phyloP scores from a whole-genome alignment of 768 basidiomycete genomes.

The Cyathus striatus region DNA sequence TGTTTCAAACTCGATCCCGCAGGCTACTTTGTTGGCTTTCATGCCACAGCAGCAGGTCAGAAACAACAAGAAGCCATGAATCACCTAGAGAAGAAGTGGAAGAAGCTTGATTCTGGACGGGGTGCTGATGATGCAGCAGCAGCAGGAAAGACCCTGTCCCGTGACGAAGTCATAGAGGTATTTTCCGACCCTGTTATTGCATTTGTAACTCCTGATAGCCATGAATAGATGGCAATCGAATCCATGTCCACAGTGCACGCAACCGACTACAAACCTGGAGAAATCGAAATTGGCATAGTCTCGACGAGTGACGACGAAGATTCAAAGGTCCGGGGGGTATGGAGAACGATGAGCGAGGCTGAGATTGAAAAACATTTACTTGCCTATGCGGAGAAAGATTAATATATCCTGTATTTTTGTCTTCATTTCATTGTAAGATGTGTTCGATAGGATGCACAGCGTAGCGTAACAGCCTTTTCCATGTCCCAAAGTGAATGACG shows the following conservation, averaged over 20 bases:
- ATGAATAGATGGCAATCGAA: slow-evolving; percentile 81
- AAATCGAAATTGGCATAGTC: slow-evolving; percentile 94
- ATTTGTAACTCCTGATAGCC: background rate
- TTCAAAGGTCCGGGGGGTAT: slow-evolving; percentile 64
- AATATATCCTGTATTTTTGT: too few relatives aligned
- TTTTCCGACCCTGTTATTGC: slow-evolving; percentile 12
- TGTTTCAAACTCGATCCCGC: slow-evolving; percentile 98
- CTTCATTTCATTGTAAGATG: too few relatives aligned
- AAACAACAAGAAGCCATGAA: slow-evolving; percentile 99
- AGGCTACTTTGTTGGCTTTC: slow-evolving; percentile 97
- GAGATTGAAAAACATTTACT: slow-evolving; percentile 79
- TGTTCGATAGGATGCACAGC: too few relatives aligned
- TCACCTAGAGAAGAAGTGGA: slow-evolving; percentile 98
- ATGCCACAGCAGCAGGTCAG: slow-evolving; percentile 92
- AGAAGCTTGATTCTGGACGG: slow-evolving; percentile 76
- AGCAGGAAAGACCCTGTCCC: slow-evolving; percentile 68
- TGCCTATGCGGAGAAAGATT: slow-evolving; percentile 90
- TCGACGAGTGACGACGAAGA: slow-evolving; percentile 72
- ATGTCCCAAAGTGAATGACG: too few relatives aligned
- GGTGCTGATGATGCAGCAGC: slow-evolving; percentile 76
- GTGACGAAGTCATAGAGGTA: slow-evolving; percentile 88
- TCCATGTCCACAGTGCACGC: slow-evolving; percentile 90
- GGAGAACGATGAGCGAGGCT: slow-evolving; percentile 73
- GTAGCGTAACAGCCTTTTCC: too few relatives aligned
- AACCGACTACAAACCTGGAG: slow-evolving; percentile 92